Conservation (phyloP, 257 asterid genomes). For the Cruciata laevipes region DNA sequence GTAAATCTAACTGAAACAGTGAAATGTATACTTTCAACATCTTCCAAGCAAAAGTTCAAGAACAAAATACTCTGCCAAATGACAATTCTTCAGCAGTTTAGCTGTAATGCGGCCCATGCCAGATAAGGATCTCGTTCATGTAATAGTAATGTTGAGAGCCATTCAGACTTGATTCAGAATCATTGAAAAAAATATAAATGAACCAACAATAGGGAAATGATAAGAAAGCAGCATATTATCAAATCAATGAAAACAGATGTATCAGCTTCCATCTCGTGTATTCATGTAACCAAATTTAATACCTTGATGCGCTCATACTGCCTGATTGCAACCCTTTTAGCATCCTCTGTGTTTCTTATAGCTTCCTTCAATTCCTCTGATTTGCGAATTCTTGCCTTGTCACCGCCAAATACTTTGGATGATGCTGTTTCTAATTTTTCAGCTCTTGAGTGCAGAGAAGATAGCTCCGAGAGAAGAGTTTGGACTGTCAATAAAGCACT, state of each 20-base stretch:
- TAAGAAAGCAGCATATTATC: not conserved
- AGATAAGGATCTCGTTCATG: not conserved
- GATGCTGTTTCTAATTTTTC: constrained; percentile 77
- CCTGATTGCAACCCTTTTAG: constrained; percentile 68
- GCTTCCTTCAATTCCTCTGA: constrained; percentile 67
- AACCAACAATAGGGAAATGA: not conserved
- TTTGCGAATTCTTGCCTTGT: constrained; percentile 66
- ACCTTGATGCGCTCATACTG: constrained; percentile 95
- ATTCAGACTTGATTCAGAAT: not conserved
- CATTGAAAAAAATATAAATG: not conserved
- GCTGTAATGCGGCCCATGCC: not conserved
- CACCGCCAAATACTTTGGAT: constrained; percentile 73
- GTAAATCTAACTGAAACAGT: constrained; percentile 1
- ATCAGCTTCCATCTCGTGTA: not conserved
- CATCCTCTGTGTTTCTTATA: constrained; percentile 81
- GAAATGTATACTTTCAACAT: not conserved
- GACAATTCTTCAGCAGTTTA: not conserved
- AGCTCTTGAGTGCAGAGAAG: constrained; percentile 71
- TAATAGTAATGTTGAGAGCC: no score
- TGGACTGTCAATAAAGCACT: constrained; percentile 89
- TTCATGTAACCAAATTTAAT: constrained; percentile 7
- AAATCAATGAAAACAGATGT: constrained; percentile 15
- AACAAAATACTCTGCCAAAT: not conserved
- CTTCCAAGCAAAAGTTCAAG: not conserved
- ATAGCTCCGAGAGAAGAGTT: constrained; percentile 83